Evolutionary conservation across 805 yeast genomes (phyloP).

Genomic region (Candida manassasensis): DNA sequence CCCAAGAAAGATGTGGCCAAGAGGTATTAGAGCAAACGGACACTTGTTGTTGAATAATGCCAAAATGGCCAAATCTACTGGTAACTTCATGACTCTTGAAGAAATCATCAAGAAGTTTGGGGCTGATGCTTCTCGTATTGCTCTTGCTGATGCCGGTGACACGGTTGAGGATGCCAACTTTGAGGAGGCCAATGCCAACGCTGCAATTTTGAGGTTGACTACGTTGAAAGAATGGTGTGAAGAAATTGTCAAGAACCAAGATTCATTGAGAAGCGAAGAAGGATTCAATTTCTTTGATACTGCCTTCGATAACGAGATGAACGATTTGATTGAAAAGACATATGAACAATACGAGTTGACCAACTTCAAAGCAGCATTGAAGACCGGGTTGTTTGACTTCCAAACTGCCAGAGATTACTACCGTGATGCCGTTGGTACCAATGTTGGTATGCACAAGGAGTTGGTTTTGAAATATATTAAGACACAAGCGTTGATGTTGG

Average conservation of each 20-base stretch:
- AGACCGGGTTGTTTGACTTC: conserved; percentile 87
- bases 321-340: conserved; percentile 69
- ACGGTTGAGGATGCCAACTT: conserved; percentile 96
- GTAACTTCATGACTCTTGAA: conserved; percentile 89
- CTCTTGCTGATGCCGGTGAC: conserved; percentile 98
- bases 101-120: conserved; percentile 87
- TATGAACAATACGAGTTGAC: conserved; percentile 66
- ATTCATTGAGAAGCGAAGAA: conserved; percentile 46
- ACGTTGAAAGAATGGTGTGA: conserved; percentile 96
- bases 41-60: conserved; percentile 93
- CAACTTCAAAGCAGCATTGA: conserved; percentile 83
- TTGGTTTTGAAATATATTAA: conserved; percentile 79
- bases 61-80: conserved; percentile 97
- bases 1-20: conserved; percentile 90
- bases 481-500: conserved; percentile 73
- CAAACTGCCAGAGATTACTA: conserved; percentile 95
- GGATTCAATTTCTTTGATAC: conserved; percentile 66
- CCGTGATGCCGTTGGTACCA: conserved; percentile 63
- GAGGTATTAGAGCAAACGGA: conserved; percentile 91
- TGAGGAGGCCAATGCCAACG: conserved; percentile 94
- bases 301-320: conserved; percentile 94
- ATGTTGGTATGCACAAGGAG: conserved; percentile 72
- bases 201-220: conserved; percentile 90
- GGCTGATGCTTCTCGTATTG: conserved; percentile 96
- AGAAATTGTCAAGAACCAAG: conserved; percentile 53